phyloP scores from a whole-genome alignment of 2,329 filamentous ascomycete species.

The Lasiodiplodia hormozganensis region DNA sequence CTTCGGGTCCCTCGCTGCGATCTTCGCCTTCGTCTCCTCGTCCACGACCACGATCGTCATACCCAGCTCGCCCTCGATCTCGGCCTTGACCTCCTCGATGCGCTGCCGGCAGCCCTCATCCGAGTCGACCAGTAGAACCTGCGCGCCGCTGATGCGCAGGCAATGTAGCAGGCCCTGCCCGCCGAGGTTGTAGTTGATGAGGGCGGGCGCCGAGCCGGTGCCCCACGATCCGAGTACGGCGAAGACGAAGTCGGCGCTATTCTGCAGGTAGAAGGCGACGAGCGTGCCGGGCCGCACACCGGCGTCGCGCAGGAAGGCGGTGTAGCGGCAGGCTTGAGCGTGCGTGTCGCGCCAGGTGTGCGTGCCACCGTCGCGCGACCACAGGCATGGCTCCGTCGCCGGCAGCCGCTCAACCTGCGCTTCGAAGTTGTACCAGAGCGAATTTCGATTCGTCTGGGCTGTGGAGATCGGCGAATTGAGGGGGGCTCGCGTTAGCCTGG shows the following conservation, averaged over 20 bases:
- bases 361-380: conserved; percentile 67
- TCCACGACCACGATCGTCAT: conserved; percentile 64
- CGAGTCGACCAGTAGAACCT: conserved; percentile 66
- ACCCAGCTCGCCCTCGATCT: conserved; percentile 62
- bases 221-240: conserved; percentile 63
- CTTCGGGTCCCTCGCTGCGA: conserved; percentile 53
- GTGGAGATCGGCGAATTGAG: neutral
- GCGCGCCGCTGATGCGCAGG: conserved; percentile 63
- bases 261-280: conserved; percentile 71
- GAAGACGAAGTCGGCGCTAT: conserved; percentile 72
- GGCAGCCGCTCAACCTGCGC: conserved; percentile 52
- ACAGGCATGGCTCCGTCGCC: conserved; percentile 47
- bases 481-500: neutral
- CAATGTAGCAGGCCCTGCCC: conserved; percentile 71
- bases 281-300: conserved; percentile 65
- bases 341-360: conserved; percentile 49
- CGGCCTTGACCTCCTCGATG: conserved; percentile 55
- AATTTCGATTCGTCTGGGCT: conserved; percentile 54
- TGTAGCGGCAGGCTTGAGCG: conserved; percentile 45
- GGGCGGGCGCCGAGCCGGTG: conserved; percentile 71
- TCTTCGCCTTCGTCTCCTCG: conserved; percentile 52
- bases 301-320: conserved; percentile 47
- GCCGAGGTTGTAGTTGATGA: conserved; percentile 75
- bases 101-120: conserved; percentile 44
- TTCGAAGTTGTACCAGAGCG: conserved; percentile 72